These are phyloP conservation scores for Penicillium olsonii DNA, from an alignment of 2,329 filamentous ascomycete species.

Conservation along the genomic window DNA sequence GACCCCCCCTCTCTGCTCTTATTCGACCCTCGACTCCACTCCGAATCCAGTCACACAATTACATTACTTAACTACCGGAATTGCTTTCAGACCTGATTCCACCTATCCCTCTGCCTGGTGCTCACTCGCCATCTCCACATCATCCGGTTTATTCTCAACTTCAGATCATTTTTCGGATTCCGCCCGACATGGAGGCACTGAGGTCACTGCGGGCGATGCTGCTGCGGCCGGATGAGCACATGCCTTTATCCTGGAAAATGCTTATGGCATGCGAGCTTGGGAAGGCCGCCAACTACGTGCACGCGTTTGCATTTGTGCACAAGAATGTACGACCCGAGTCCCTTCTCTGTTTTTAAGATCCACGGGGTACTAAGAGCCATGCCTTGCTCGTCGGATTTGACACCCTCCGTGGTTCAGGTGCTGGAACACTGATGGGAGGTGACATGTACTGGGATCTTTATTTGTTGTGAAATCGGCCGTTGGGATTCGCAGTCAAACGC, in stretches of 20 bases:
- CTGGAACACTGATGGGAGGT: background rate
- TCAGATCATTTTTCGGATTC: background rate
- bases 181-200: background rate
- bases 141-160: background rate
- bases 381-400: background rate
- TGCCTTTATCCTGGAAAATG: background rate
- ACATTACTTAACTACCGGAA: background rate
- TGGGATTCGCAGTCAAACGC: too few relatives aligned
- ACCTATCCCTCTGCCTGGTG: background rate
- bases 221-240: background rate
- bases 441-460: background rate
- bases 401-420: background rate
- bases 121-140: background rate
- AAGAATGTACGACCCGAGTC: background rate
- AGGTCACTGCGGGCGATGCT: background rate
- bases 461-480: too few relatives aligned
- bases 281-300: background rate
- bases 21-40: too few relatives aligned
- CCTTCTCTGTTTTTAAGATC: background rate
- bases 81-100: background rate
- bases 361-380: background rate
- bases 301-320: background rate
- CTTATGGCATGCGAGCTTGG: background rate
- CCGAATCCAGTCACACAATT: too few relatives aligned
- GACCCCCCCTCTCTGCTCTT: too few relatives aligned